Evolutionary conservation across 2,329 filamentous ascomycete genomes (phyloP).

Genomic region (Aspergillus aculeatinus): DNA sequence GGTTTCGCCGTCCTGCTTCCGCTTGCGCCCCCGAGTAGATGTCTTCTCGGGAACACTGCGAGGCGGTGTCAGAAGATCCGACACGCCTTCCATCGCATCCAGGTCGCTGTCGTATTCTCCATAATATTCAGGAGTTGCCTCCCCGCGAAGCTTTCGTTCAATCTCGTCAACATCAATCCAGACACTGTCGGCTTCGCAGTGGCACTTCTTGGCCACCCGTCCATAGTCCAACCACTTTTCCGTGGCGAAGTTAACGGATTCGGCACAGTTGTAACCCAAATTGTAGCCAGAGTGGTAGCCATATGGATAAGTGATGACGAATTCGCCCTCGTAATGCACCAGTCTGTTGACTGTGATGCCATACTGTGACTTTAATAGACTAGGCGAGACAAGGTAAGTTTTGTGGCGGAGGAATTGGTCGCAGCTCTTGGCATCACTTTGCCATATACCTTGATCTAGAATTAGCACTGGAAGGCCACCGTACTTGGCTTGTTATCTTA

Average conservation of each 20-base stretch:
- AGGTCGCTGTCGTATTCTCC: constrained; percentile 61
- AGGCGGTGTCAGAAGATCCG: constrained; percentile 76
- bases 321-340: constrained; percentile 94
- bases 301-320: constrained; percentile 97
- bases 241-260: constrained; percentile 96
- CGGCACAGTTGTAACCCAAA: constrained; percentile 95
- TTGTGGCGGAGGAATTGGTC: constrained; percentile 97
- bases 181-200: constrained; percentile 95
- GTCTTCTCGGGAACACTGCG: constrained; percentile 69
- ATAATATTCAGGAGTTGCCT: constrained; percentile 60
- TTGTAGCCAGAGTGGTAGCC: constrained; percentile 99
- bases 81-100: constrained; percentile 61
- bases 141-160: constrained; percentile 86
- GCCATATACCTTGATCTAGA: constrained; percentile 65
- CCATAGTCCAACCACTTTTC: constrained; percentile 95
- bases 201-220: constrained; percentile 92
- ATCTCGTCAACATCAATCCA: constrained; percentile 98
- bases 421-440: constrained; percentile 90
- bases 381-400: constrained; percentile 92
- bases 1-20: constrained; percentile 59
- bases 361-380: constrained; percentile 80
- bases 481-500: constrained; percentile 19
- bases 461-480: neutral
- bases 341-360: constrained; percentile 95
- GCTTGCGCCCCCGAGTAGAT: constrained; percentile 64